Conservation (phyloP, 2,329 filamentous ascomycete genomes). For the Epichloe uncinata region DNA sequence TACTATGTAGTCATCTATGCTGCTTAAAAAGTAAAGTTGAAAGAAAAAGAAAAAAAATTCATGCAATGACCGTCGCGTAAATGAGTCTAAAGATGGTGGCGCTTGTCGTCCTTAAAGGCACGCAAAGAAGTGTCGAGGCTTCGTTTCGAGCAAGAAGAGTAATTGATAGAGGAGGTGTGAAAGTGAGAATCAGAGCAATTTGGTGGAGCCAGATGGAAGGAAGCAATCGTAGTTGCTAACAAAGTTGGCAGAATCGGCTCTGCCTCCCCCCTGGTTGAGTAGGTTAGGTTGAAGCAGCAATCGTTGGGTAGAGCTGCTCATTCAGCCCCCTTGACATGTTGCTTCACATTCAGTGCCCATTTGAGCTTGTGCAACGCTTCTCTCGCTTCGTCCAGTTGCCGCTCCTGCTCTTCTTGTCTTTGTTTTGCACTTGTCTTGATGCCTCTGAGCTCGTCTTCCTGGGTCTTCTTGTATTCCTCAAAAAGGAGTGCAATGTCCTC, state of each 20-base stretch:
- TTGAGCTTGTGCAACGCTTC: conserved; percentile 53
- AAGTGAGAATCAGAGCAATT: too few species aligned
- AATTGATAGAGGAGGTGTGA: too few species aligned
- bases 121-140: neutral
- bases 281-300: neutral
- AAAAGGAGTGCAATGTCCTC: conserved; percentile 48
- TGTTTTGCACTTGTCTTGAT: conserved; percentile 44
- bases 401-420: conserved; percentile 48
- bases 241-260: neutral
- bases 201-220: neutral
- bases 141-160: neutral
- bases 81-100: neutral
- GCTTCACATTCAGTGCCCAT: conserved; percentile 59
- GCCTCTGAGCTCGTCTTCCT: conserved; percentile 43
- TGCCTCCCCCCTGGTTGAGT: neutral
- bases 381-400: conserved; percentile 42
- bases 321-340: conserved; percentile 42
- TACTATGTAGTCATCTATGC: conserved; percentile 2
- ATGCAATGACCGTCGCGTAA: conserved; percentile 3
- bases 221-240: neutral
- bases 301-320: conserved; percentile 13
- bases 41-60: too few species aligned
- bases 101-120: neutral
- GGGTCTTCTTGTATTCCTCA: conserved; percentile 49
- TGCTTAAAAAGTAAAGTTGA: neutral